Conservation (phyloP, 495 filamentous ascomycete species). For the Physcia stellaris region DNA sequence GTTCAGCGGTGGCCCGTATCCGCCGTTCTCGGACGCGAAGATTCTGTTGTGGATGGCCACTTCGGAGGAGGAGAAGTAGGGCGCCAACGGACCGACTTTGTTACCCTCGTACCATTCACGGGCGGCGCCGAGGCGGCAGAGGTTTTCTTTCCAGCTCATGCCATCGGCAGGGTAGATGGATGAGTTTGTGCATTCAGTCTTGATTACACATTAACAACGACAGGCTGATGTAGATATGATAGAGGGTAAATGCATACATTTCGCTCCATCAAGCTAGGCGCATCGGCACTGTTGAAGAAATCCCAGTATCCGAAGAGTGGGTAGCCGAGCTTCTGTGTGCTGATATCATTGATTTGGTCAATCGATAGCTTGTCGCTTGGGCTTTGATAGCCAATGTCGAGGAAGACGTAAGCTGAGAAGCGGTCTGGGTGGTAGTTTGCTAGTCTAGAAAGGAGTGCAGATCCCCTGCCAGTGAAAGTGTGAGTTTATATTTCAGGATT, state of each 20-base stretch:
- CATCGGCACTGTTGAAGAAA: constrained; percentile 17
- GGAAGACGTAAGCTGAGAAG: constrained; percentile 15
- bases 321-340: constrained; percentile 16
- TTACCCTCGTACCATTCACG: constrained; percentile 16
- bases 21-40: constrained; percentile 10
- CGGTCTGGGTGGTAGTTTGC: constrained; percentile 19
- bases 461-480: constrained; percentile 12
- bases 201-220: not conserved
- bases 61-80: constrained; percentile 13
- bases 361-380: constrained; percentile 16
- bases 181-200: constrained; percentile 18
- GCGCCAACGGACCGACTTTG: no score
- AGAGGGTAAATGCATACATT: constrained; percentile 19
- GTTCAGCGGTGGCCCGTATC: constrained; percentile 16
- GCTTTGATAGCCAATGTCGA: constrained; percentile 17
- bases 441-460: constrained; percentile 19
- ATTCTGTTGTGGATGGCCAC: constrained; percentile 16
- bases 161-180: constrained; percentile 18
- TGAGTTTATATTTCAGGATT: not conserved
- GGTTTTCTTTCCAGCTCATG: constrained; percentile 10
- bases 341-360: constrained; percentile 13
- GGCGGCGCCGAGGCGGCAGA: constrained; percentile 15
- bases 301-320: constrained; percentile 18
- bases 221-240: not conserved
- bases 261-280: constrained; percentile 16